Conservation (phyloP, 2,329 filamentous ascomycete species). For the Rhexocercosporidium sp. region DNA sequence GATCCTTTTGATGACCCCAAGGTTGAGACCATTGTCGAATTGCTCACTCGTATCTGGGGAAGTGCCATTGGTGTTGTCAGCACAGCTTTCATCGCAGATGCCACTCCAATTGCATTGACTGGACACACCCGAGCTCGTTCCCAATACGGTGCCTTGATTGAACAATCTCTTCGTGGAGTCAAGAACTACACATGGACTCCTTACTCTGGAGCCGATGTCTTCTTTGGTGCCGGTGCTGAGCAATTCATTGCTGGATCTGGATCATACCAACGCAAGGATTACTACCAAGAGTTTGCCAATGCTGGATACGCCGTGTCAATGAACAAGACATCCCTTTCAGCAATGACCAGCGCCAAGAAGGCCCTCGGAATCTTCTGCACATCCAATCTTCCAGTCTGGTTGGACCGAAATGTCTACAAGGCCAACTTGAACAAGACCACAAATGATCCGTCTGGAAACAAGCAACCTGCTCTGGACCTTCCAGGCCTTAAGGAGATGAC, state of each 20-base stretch:
- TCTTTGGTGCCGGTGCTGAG: slow-evolving; percentile 83
- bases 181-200: slow-evolving; percentile 83
- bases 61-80: slow-evolving; percentile 69
- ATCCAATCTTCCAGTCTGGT: slow-evolving; percentile 80
- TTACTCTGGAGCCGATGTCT: slow-evolving; percentile 76
- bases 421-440: slow-evolving; percentile 68
- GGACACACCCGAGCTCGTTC: slow-evolving; percentile 74
- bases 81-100: slow-evolving; percentile 82
- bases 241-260: slow-evolving; percentile 71
- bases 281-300: slow-evolving; percentile 76
- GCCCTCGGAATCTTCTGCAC: slow-evolving; percentile 80
- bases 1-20: slow-evolving; percentile 83
- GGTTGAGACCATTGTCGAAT: slow-evolving; percentile 81
- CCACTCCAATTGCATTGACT: slow-evolving; percentile 77
- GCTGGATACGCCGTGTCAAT: slow-evolving; percentile 73
- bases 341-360: slow-evolving; percentile 61
- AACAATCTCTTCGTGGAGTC: slow-evolving; percentile 76
- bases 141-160: slow-evolving; percentile 73
- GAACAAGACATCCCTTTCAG: slow-evolving; percentile 74
- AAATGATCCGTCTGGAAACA: slow-evolving; percentile 72
- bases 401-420: slow-evolving; percentile 82
- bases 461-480: slow-evolving; percentile 70
- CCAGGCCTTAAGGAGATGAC: slow-evolving; percentile 91
- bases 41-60: slow-evolving; percentile 73
- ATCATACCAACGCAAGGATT: slow-evolving; percentile 74